Evolutionary conservation across 2,329 filamentous ascomycete genomes (phyloP).

Genomic region (Epichloe bromicola): DNA sequence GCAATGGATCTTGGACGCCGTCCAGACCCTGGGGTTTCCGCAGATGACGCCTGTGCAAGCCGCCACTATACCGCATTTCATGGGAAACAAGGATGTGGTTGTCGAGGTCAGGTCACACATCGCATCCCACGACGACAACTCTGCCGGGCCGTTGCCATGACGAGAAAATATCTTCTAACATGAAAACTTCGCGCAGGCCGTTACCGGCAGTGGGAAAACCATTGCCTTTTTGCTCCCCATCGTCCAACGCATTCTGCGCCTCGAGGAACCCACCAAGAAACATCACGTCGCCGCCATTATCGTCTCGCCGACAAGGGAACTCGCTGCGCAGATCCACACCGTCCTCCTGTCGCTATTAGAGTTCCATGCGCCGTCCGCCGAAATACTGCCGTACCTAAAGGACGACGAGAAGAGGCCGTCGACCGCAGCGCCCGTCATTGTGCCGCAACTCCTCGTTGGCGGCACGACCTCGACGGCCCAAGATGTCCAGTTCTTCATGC

Average conservation of each 20-base stretch:
- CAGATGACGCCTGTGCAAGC: conserved; percentile 94
- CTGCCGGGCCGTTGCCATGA: not conserved
- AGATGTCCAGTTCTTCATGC: conserved; percentile 75
- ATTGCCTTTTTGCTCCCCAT: conserved; percentile 80
- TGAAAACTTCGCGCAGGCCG: conserved; percentile 38
- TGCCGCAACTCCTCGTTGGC: conserved; percentile 81
- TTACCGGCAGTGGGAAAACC: conserved; percentile 86
- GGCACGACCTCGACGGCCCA: conserved; percentile 68
- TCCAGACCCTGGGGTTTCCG: conserved; percentile 70
- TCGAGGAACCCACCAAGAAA: conserved; percentile 73
- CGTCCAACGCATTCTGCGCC: conserved; percentile 65
- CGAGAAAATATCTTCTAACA: not conserved
- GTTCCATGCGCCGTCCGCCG: conserved; percentile 72
- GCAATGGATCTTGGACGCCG: conserved; percentile 72
- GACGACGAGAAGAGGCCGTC: conserved; percentile 42
- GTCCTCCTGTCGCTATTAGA: conserved; percentile 65
- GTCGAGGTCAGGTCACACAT: conserved; percentile 47
- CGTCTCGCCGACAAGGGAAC: conserved; percentile 79
- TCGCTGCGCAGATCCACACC: conserved; percentile 79
- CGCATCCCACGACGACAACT: not conserved
- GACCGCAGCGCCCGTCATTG: conserved; percentile 38
- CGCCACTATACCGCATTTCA: conserved; percentile 76
- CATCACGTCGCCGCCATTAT: conserved; percentile 86
- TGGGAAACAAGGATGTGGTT: conserved; percentile 82
- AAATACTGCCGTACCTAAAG: conserved; percentile 41